Evolutionary conservation across 2,329 filamentous ascomycete species (phyloP), one percentile per base, ranked within the genome.

Genomic region (Shiraia sp.): DNA sequence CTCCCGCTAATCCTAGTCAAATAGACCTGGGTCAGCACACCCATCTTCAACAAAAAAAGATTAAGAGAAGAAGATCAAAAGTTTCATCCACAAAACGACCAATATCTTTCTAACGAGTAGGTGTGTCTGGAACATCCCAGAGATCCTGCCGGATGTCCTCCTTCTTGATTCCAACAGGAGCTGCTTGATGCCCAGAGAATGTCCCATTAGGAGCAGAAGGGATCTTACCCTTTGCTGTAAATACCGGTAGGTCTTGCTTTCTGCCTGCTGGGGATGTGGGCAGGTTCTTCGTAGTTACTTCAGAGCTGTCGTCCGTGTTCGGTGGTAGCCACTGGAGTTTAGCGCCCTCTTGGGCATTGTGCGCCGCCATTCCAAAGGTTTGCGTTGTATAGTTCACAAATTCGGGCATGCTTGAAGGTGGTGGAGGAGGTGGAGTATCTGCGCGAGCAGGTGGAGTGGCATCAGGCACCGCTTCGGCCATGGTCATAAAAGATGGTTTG

Each of bases 71-170:
- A 16, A n/a, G 31, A 23, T n/a, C 31, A 33, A 33, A 22, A 33
- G 17, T 17, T 25, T 29, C 14, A 13, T 10, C 25, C n/a, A 31
- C 4, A 26, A 7, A 14, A 24, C n/a, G 4, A 5, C 12, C 16
- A 19, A 32, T 10, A 32, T 6, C 4, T 7, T 12, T n/a, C 29
- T 55, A 65, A 14, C 42, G 57, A 30, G 53, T 51, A 28, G 75
- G 72, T 19, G 74, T 75, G 17, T 74, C 71, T 3, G 72, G 74
- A 24, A 75, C 66, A 35, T 74, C 74, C 71, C 73, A 76, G n/a
- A 75, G 61, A 39, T 69, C 59, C 27, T 45, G 44, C 10, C 42
- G 37, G 14, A 42, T 43, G 10, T 42, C 49, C 22, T 42, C 49
- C 9, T 31, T 28, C 40, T 48, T 48, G 12, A 36, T 25, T 15